Evolutionary conservation across 805 yeast species (phyloP).

Genomic region (Candida cerambycidarum): DNA sequence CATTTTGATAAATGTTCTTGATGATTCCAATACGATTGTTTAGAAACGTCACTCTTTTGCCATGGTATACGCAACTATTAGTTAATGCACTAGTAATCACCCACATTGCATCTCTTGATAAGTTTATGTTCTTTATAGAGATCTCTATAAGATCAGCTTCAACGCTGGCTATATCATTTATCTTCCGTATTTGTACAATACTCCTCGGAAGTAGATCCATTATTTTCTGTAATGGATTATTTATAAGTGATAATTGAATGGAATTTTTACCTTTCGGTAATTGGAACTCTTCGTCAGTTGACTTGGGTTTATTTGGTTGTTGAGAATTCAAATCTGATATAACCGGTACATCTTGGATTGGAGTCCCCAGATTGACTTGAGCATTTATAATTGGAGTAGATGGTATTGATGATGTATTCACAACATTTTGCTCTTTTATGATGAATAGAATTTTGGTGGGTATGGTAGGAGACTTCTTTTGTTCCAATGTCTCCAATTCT

Average conservation of each 20-base stretch:
- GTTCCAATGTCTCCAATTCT: slow-evolving; percentile 50
- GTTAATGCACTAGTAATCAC: slow-evolving; percentile 60
- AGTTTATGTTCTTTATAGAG: slow-evolving; percentile 72
- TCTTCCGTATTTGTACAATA: slow-evolving; percentile 54
- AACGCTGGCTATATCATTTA: slow-evolving; percentile 44
- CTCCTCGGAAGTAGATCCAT: slow-evolving; percentile 69
- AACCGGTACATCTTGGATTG: slow-evolving; percentile 3
- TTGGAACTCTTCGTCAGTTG: background rate
- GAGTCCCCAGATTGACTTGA: background rate
- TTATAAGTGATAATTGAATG: slow-evolving; percentile 52
- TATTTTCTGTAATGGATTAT: slow-evolving; percentile 57
- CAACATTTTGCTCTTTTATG: slow-evolving; percentile 18
- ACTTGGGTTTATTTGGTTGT: background rate
- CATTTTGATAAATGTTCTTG: slow-evolving; percentile 62
- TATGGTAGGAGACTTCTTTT: slow-evolving; percentile 1
- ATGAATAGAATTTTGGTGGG: slow-evolving; percentile 18
- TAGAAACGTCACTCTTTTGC: slow-evolving; percentile 64
- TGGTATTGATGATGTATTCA: slow-evolving; percentile 10
- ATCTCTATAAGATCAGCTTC: slow-evolving; percentile 83
- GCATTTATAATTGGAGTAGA: slow-evolving; percentile 9
- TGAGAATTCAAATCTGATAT: background rate
- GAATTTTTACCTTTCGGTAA: slow-evolving; percentile 22
- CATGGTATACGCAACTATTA: slow-evolving; percentile 62
- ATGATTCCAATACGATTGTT: slow-evolving; percentile 63
- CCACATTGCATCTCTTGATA: slow-evolving; percentile 96